These are phyloP conservation scores for Tulasnella sp. DNA, from an alignment of 768 basidiomycete species.

Conservation along the genomic window DNA sequence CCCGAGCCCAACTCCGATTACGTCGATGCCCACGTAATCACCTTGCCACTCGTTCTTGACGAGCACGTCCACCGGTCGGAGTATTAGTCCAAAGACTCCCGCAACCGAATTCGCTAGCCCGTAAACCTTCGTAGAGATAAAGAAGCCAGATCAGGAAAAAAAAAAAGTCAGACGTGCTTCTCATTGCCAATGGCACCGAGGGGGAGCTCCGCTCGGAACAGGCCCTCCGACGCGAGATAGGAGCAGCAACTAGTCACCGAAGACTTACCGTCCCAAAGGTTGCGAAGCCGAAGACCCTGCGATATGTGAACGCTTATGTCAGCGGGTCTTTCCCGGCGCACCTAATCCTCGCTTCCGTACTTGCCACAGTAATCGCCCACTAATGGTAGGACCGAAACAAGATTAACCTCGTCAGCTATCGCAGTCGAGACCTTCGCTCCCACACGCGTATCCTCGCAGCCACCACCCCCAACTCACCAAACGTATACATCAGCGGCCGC, in stretches of 20 bases:
- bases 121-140: slow-evolving; percentile 33
- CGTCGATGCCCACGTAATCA: slow-evolving; percentile 38
- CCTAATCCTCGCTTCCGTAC: slow-evolving; percentile 29
- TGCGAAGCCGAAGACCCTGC: slow-evolving; percentile 37
- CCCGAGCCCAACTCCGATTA: slow-evolving; percentile 35
- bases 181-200: background rate
- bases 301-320: background rate
- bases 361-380: slow-evolving; percentile 34
- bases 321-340: slow-evolving; percentile 19
- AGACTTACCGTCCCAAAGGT: slow-evolving; percentile 39
- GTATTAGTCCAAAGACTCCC: slow-evolving; percentile 39
- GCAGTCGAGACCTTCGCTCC: background rate
- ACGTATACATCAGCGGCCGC: slow-evolving; percentile 41
- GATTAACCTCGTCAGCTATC: slow-evolving; percentile 22
- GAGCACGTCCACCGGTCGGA: slow-evolving; percentile 40
- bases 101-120: slow-evolving; percentile 41
- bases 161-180: slow-evolving; percentile 12
- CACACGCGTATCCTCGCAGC: slow-evolving; percentile 10
- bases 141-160: background rate
- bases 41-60: slow-evolving; percentile 39
- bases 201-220: background rate
- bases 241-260: slow-evolving; percentile 11
- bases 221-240: slow-evolving; percentile 11
- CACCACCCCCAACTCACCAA: slow-evolving; percentile 30
- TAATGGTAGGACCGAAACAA: slow-evolving; percentile 22